phyloP scores from a whole-genome alignment of 2,329 filamentous ascomycete species.

The Xylariales sp. region DNA sequence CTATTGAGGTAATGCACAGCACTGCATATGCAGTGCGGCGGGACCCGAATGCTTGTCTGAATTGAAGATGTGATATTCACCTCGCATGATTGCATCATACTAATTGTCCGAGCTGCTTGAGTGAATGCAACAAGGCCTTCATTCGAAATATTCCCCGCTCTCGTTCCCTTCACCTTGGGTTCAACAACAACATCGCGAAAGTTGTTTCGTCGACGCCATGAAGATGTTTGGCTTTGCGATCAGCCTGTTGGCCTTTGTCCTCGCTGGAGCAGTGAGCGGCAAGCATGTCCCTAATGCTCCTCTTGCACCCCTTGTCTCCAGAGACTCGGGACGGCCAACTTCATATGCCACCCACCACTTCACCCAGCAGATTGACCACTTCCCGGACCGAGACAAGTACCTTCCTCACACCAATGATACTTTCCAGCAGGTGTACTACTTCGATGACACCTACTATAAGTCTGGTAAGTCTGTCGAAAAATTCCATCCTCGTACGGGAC shows the following conservation, averaged over 20 bases:
- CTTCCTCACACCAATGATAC: conserved; percentile 39
- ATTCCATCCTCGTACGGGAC: not conserved
- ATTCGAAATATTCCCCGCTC: too few relatives aligned
- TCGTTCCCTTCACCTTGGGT: too few relatives aligned
- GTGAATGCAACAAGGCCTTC: too few relatives aligned
- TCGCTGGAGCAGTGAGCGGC: not conserved
- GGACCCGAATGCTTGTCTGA: too few relatives aligned
- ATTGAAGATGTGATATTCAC: too few relatives aligned
- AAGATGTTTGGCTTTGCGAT: not conserved
- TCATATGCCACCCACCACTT: conserved; percentile 25
- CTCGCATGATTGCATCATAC: too few relatives aligned
- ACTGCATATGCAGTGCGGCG: too few relatives aligned
- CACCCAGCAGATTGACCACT: conserved; percentile 39
- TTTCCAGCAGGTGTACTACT: conserved; percentile 51
- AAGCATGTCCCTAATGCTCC: not conserved
- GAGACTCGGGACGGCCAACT: not conserved
- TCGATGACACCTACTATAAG: conserved; percentile 48
- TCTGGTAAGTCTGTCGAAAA: conserved; percentile 22
- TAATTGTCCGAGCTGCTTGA: too few relatives aligned
- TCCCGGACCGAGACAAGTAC: conserved; percentile 35
- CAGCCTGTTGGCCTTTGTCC: not conserved
- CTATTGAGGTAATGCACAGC: too few relatives aligned
- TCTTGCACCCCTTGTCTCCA: not conserved
- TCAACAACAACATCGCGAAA: too few relatives aligned
- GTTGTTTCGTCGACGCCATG: conserved; percentile 3